These are phyloP conservation scores for Eucalyptus microcorys DNA, from an alignment of 345 rosid genomes.

Conservation along the genomic window DNA sequence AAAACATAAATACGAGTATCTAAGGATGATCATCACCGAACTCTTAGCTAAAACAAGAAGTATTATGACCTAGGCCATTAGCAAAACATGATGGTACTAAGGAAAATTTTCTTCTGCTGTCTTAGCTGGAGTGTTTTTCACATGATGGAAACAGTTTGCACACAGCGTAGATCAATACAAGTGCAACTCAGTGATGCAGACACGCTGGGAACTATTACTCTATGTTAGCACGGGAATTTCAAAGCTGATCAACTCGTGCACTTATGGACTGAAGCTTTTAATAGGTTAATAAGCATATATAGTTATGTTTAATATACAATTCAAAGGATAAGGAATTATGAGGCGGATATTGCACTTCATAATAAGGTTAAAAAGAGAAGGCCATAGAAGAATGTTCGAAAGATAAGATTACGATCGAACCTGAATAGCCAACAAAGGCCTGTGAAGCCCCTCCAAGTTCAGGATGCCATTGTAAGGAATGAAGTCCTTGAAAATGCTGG, in stretches of 20 bases:
- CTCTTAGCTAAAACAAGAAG: not conserved
- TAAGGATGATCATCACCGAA: not conserved
- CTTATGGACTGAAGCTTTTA: not conserved
- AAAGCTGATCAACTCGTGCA: not conserved
- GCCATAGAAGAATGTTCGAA: not conserved
- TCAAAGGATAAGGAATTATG: not conserved
- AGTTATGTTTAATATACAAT: not conserved
- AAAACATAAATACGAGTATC: not conserved
- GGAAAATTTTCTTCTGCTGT: not conserved
- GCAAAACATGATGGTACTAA: not conserved
- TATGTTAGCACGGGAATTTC: not conserved
- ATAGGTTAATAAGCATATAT: not conserved
- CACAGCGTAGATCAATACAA: not conserved
- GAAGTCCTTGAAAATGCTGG: constrained; percentile 41
- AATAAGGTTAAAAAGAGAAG: not conserved
- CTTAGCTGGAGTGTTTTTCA: not conserved
- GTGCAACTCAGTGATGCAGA: not conserved
- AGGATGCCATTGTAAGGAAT: constrained; percentile 55
- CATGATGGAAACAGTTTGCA: not conserved
- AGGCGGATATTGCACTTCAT: not conserved
- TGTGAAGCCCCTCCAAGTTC: constrained; percentile 68
- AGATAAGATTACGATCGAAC: constrained; percentile 9
- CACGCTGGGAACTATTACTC: not conserved
- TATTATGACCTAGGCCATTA: not conserved
- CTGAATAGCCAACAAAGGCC: constrained; percentile 69